Base-by-base conservation (phyloP, 495 filamentous ascomycete genomes). In the Geoglossum glabrum region DNA sequence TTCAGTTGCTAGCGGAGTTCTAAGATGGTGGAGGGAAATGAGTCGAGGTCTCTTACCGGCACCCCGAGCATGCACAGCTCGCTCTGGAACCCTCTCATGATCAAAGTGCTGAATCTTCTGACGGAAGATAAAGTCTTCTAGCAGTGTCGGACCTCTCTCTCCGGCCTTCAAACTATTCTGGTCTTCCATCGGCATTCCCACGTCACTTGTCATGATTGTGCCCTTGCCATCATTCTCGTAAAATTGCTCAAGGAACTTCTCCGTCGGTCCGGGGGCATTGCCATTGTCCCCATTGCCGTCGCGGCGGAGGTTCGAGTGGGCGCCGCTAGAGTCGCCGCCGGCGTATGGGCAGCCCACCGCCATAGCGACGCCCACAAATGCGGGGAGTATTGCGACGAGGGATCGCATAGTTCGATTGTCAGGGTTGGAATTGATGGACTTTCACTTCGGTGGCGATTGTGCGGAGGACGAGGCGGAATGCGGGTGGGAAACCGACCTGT, bases 51-150 rank as follows among this genome's bases (percentile, higher is more conserved):
- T 13, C 40, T 2, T 86, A 52, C 83, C 85, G 56, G 82, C 81
- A 58, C 86, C 86, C 64, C 86, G 85, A 45, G 85, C 86, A 57
- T 92, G 86, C 33, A 90, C 86, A 54, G 87, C 83, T 45, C 77
- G 75, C 66, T 79, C 77, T 2, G 77, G 77, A 46, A 79, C 73
- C 69, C 74, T 63, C 40, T 69, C 67, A 66, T 89, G 85, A 59
- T 92, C 86, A 63, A 90, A 90, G 28, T 80, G 84, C 55, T 80
- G 80, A 60, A 90, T 84, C 72, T 89, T 90, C 60, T 87, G 84
- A 25, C 86, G 78, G 67, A 87, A 83, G 61, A 88, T 86, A 57
- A 85, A 89, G 62, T 90, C 86, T 63, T 90, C 85, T 10, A 90
- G 71, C 38, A 89, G 70, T 1, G 83, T 85, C 15, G 85, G 76